Evolutionary conservation across 1,139 yeast species (phyloP).

Genomic region (Blastobotrys serpentis): DNA sequence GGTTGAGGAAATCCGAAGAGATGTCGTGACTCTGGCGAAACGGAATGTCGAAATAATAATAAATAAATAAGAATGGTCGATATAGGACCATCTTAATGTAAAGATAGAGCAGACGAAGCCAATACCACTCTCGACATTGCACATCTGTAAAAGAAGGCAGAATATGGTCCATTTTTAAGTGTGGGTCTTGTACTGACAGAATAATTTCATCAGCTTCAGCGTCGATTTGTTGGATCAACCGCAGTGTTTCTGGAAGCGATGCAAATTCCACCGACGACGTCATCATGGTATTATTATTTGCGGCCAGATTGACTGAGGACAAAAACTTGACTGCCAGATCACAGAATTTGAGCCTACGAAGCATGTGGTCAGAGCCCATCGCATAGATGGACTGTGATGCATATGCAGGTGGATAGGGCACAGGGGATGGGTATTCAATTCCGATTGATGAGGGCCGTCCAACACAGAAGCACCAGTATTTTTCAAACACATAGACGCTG

Average conservation of each 20-base stretch:
- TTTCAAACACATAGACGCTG: slow-evolving; percentile 22
- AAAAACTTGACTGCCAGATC: slow-evolving; percentile 8
- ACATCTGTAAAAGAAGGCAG: slow-evolving; percentile 12
- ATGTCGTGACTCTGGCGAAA: slow-evolving; percentile 11
- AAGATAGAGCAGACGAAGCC: slow-evolving; percentile 44
- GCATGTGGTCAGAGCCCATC: slow-evolving; percentile 13
- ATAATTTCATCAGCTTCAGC: slow-evolving; percentile 8
- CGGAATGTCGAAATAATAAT: slow-evolving; percentile 12
- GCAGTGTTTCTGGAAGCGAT: slow-evolving; percentile 7
- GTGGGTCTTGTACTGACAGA: not conserved
- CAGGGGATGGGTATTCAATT: slow-evolving; percentile 14
- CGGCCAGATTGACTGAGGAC: not conserved
- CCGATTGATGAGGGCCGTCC: slow-evolving; percentile 20
- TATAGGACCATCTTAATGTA: slow-evolving; percentile 84
- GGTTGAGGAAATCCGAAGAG: slow-evolving; percentile 7
- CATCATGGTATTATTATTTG: not conserved
- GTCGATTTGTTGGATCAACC: slow-evolving; percentile 5
- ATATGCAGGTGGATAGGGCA: slow-evolving; percentile 15
- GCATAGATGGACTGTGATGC: slow-evolving; percentile 11
- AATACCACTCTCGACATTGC: slow-evolving; percentile 18
- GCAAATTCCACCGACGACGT: not conserved
- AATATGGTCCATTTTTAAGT: slow-evolving; percentile 3
- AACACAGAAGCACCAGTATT: slow-evolving; percentile 22
- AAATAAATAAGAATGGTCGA: slow-evolving; percentile 60
- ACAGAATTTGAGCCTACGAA: slow-evolving; percentile 7